These are phyloP conservation scores for Hordeum marinum DNA, from an alignment of 176 grass and related monocot species.

Conservation along the genomic window DNA sequence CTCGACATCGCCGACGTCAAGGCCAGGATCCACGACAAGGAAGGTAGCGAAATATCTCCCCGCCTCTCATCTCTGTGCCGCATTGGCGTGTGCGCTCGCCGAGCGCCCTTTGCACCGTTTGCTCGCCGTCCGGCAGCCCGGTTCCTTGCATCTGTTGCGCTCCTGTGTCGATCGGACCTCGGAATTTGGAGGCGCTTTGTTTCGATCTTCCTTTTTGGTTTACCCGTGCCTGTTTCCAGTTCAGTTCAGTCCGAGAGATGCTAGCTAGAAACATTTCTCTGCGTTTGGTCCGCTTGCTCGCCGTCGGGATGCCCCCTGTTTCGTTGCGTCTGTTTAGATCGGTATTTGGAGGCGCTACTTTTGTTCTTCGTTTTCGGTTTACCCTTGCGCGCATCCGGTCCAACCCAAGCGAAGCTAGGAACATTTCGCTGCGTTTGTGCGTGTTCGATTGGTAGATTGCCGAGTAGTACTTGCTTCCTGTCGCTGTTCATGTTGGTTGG, in stretches of 20 bases:
- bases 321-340: not conserved
- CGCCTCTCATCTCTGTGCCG: not conserved
- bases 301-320: not conserved
- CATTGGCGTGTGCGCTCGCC: not conserved
- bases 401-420: not conserved
- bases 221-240: not conserved
- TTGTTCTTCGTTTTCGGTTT: not conserved
- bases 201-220: not conserved
- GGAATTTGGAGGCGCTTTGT: not conserved
- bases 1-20: conserved; percentile 56
- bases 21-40: conserved; percentile 55
- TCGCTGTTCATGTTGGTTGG: not conserved
- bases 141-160: not conserved
- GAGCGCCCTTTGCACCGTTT: not conserved
- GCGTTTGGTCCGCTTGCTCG: not conserved
- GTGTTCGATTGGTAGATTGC: not conserved
- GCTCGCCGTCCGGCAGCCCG: not conserved
- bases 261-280: not conserved
- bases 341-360: not conserved
- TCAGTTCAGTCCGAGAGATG: not conserved
- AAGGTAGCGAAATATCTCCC: conserved; percentile 3
- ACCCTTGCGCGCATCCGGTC: not conserved
- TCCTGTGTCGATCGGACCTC: not conserved
- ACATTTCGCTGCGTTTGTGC: not conserved
- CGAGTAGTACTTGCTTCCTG: not conserved